These are phyloP conservation scores for Globisporangium paroecandrum DNA, from an alignment of 352 stramenopile species.

Conservation along the genomic window DNA sequence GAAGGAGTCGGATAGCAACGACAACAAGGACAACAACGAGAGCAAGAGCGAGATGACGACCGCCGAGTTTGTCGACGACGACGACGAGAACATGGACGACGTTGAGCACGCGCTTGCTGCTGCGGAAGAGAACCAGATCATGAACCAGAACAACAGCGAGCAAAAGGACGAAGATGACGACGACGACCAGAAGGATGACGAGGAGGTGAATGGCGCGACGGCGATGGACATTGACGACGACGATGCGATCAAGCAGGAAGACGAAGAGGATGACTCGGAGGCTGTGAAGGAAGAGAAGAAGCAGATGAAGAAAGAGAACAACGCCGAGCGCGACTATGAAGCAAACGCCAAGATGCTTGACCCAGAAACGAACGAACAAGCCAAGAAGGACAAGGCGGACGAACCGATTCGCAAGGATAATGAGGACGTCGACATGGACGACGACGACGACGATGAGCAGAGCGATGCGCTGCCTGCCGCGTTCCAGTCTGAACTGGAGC, in stretches of 20 bases:
- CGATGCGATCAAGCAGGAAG: conserved; percentile 36
- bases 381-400: conserved; percentile 24
- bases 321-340: conserved; percentile 20
- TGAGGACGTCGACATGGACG: conserved; percentile 31
- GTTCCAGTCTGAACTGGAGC: conserved; percentile 32
- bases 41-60: conserved; percentile 49
- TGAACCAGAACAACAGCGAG: conserved; percentile 46
- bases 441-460: conserved; percentile 29
- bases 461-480: conserved; percentile 23
- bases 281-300: conserved; percentile 24
- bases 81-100: conserved; percentile 63
- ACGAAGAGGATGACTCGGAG: conserved; percentile 20
- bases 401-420: conserved; percentile 22
- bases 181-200: conserved; percentile 31
- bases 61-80: conserved; percentile 63
- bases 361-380: conserved; percentile 19
- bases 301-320: conserved; percentile 28
- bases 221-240: conserved; percentile 74
- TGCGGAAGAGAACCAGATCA: conserved; percentile 64
- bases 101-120: conserved; percentile 62
- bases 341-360: conserved; percentile 21
- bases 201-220: conserved; percentile 34
- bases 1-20: conserved; percentile 16
- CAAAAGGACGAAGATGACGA: conserved; percentile 58
- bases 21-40: conserved; percentile 42